Base-by-base conservation (phyloP, 768 basidiomycete species). In the Pleurotus ostreatus region DNA sequence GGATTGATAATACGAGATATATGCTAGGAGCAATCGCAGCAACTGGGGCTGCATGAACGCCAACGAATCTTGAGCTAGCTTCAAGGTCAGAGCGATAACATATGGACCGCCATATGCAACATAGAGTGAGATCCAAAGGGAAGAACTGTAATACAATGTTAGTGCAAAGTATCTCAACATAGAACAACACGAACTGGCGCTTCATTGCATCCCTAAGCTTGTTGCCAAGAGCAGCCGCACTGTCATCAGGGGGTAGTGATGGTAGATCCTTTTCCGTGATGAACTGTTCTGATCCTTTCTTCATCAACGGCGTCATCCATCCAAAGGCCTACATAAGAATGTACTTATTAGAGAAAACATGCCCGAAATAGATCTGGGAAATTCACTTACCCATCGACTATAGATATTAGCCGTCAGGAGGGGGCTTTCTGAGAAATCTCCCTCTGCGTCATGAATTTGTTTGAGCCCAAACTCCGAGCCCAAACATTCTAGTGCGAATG, bases 181-280 rank as follows among this genome's bases (percentile, higher is more conserved):
- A 41, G 12, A 12, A 22, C 11, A 44, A 22, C n/a, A 71, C 85
- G 57, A 61, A 88, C 84, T 90, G 81, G 57, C 82, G 83, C 62
- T 74, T 51, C 43, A 94, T 77, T 3, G 89, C 80, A 0, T 62
- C 65, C 53, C 85, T 75, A 16, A 97, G 78, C 15, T 77, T 75
- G 7, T 74, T 61, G 11, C 88, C 88, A 0, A 97, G 80, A 20
- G 81, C 79, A 22, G 78, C 77, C 0, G 92, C 85, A 61, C 88
- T 83, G 63, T 97, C 92, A 7, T 71, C 64, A 0, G 84, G 73
- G 22, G 83, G 72, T 22, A 97, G 74, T 0, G 84, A 78, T 43
- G 93, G 93, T 20, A 98, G 79, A 64, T 98, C 96, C 25, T 87
- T 80, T 66, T 96, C 93, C 1, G 88, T 88, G 56, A 98, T 85